phyloP scores from a whole-genome alignment of 805 yeast species.

The Tanozyma kutaoensis region DNA sequence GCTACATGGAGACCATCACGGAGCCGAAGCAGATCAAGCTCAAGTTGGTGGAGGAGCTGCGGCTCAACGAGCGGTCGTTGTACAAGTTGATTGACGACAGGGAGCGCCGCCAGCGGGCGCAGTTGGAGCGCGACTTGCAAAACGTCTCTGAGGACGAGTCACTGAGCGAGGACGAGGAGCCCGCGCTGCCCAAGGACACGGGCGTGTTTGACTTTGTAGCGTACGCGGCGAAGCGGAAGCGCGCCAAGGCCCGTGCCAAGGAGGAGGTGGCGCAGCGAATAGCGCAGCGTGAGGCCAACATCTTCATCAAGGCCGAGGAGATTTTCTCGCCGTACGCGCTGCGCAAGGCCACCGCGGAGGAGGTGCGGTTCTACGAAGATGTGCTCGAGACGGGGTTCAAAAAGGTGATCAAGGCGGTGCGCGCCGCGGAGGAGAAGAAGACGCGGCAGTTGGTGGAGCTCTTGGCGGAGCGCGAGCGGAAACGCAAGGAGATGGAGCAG shows the following conservation, averaged over 20 bases:
- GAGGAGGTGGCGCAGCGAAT: conserved; percentile 7
- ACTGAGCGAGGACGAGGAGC: conserved; percentile 8
- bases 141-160: conserved; percentile 6
- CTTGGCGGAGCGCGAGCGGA: conserved; percentile 8
- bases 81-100: conserved; percentile 38
- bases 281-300: conserved; percentile 12
- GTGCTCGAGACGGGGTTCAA: conserved; percentile 16
- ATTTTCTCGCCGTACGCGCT: conserved; percentile 24
- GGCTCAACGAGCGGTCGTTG: conserved; percentile 68
- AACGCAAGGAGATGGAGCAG: conserved; percentile 17
- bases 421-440: conserved; percentile 10
- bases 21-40: conserved; percentile 65
- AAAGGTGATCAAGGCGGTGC: conserved; percentile 16
- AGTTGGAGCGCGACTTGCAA: conserved; percentile 13
- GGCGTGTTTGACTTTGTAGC: conserved; percentile 38
- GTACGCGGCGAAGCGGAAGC: conserved; percentile 38
- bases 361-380: conserved; percentile 9
- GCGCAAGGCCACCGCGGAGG: conserved; percentile 9
- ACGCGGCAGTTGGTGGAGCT: conserved; percentile 5
- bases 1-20: conserved; percentile 43
- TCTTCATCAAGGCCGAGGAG: conserved; percentile 24
- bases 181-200: conserved; percentile 1
- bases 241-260: conserved; percentile 17
- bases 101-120: conserved; percentile 14
- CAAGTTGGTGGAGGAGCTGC: conserved; percentile 66